phyloP scores from a whole-genome alignment of 345 rosid genomes.

The Camelina sativa region DNA sequence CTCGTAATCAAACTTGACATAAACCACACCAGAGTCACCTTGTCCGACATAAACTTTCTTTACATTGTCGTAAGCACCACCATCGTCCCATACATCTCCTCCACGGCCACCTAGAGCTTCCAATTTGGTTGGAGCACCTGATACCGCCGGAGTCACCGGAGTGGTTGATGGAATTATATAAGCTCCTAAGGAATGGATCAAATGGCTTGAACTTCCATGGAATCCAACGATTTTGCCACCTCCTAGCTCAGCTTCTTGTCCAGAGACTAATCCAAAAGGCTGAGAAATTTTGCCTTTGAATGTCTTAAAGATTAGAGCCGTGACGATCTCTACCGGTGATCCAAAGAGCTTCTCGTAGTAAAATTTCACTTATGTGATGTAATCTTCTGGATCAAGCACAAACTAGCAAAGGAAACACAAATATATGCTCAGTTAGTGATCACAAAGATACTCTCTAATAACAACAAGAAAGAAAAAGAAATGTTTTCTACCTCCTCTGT shows the following conservation, averaged over 20 bases:
- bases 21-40: constrained; percentile 46
- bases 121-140: constrained; percentile 36
- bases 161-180: constrained; percentile 31
- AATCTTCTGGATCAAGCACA: constrained; percentile 40
- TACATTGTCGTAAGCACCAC: constrained; percentile 42
- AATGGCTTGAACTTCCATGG: constrained; percentile 41
- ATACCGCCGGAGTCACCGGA: constrained; percentile 22
- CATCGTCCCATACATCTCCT: constrained; percentile 44
- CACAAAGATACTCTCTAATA: not conserved
- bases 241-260: constrained; percentile 29
- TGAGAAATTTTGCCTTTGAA: constrained; percentile 36
- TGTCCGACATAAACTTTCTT: constrained; percentile 44
- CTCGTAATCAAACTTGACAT: constrained; percentile 42
- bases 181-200: constrained; percentile 39
- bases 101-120: constrained; percentile 48
- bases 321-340: constrained; percentile 17
- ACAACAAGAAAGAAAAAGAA: not conserved
- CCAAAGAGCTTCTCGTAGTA: constrained; percentile 40
- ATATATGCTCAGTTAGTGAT: not conserved
- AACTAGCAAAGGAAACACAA: constrained; percentile 18
- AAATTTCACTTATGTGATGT: constrained; percentile 31
- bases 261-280: constrained; percentile 38
- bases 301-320: constrained; percentile 37
- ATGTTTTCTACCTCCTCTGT: constrained; percentile 28
- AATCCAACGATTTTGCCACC: constrained; percentile 43